phyloP scores from a whole-genome alignment of 129 eudicot species.

The Helichrysum umbraculigerum region DNA sequence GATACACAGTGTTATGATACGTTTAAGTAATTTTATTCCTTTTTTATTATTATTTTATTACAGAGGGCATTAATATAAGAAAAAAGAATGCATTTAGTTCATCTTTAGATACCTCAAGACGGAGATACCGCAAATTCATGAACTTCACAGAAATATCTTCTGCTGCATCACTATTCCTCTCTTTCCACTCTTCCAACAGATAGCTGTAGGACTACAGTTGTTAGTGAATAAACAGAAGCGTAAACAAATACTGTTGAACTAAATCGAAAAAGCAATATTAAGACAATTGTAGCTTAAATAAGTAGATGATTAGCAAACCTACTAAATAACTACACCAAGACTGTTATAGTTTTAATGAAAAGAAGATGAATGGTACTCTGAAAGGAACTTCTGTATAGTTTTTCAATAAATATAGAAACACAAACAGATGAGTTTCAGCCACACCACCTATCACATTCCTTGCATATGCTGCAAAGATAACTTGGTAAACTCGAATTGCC shows the following conservation, averaged over 20 bases:
- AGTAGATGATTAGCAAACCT: background rate
- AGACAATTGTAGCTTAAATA: background rate
- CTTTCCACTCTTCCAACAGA: slow-evolving; percentile 79
- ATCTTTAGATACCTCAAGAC: slow-evolving; percentile 47
- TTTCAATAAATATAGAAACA: too few species aligned
- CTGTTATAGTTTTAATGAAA: too few species aligned
- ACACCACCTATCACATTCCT: too few species aligned
- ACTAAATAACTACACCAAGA: background rate
- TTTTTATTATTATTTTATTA: background rate
- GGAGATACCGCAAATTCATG: slow-evolving; percentile 47
- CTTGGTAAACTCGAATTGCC: too few species aligned
- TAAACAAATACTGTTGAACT: slow-evolving; percentile 10
- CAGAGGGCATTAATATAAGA: background rate
- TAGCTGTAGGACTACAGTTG: slow-evolving; percentile 41
- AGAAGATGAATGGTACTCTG: background rate
- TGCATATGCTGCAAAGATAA: too few species aligned
- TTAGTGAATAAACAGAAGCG: background rate
- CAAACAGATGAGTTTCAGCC: too few species aligned
- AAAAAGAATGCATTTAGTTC: too few species aligned
- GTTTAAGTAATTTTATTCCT: background rate
- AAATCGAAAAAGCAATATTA: background rate
- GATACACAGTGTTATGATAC: background rate
- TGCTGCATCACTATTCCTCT: slow-evolving; percentile 29
- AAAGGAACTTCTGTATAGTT: background rate
- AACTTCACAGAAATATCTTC: slow-evolving; percentile 46